Evolutionary conservation across 225 moss, liverwort and hornwort genomes (phyloP), one percentile per base, ranked within the genome.

Genomic region (Asterella californica): DNA sequence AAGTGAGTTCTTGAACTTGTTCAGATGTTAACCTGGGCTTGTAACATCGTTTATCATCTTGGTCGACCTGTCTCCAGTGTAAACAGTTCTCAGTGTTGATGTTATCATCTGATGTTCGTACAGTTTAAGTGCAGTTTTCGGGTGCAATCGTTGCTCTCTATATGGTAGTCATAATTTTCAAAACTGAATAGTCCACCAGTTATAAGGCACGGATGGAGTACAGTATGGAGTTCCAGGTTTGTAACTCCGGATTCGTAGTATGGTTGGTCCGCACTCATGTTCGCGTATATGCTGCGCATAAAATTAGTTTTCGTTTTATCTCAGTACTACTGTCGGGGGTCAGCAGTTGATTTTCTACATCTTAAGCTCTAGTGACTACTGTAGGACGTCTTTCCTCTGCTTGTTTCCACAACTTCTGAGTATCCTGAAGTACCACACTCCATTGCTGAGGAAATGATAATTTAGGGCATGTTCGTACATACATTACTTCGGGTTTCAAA

Each of bases 1-100:
- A 95, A 88, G 99, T 95, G 88, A 82, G 84, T 84, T 34, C 37
- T 63, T 30, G 30, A 33, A 29, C 70, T 9, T 6, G 10, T 27
- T 49, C 4, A 12, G 12, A 32, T 38, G 38, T 36, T 37, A 2
- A 42, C 24, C 9, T 32, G 65, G 65, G 32, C 33, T 6, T 19
- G 42, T 21, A 69, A 42, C 21, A 69, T 37, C 38, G 22, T 63
- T 27, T 30, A 10, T 29, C 27, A 6, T 8, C 27, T 15, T 0
- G 57, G 2, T 21, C 57, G 22, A 17, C 57, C 57, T 21, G 14
- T 21, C 19, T 57, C 57, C 57, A 57, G 24, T 14, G 54, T 17
- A 57, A 24, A 57, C 67, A 36, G 34, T 36, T 37, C 12, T 14
- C 12, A 14, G 4, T 52, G 52, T 52, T 52, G 12, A 12, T 52